These are phyloP conservation scores for Helotiales sp. DNA, from an alignment of 2,329 filamentous ascomycete genomes.

Conservation along the genomic window DNA sequence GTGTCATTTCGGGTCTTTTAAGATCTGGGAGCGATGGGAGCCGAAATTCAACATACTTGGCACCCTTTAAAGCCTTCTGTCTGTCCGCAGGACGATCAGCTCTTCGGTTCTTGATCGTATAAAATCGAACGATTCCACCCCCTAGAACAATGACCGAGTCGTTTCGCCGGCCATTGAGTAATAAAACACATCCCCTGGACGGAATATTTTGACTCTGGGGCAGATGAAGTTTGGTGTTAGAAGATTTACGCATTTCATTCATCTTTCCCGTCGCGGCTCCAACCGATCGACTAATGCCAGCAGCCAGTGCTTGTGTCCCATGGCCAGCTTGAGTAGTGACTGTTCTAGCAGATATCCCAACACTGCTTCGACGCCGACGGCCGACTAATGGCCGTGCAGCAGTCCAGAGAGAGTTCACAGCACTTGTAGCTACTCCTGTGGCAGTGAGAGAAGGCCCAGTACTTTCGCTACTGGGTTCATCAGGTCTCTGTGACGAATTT, in stretches of 20 bases:
- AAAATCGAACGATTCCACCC: conserved; percentile 69
- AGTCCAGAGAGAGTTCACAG: conserved; percentile 43
- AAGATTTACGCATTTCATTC: conserved; percentile 73
- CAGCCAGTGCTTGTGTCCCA: conserved; percentile 74
- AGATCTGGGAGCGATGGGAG: conserved; percentile 67
- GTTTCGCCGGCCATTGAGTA: conserved; percentile 66
- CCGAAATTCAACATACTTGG: conserved; percentile 60
- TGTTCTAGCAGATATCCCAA: conserved; percentile 39
- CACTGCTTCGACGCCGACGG: conserved; percentile 42
- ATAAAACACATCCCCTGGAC: conserved; percentile 64
- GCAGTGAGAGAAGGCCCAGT: conserved; percentile 54
- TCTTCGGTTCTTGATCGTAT: conserved; percentile 51
- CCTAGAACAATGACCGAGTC: conserved; percentile 69
- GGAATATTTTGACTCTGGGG: conserved; percentile 60
- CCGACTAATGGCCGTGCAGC: conserved; percentile 42
- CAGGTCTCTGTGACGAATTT: conserved; percentile 23
- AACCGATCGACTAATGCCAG: conserved; percentile 75
- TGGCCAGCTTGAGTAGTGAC: conserved; percentile 62
- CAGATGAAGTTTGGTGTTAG: conserved; percentile 75
- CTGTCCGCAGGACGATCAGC: conserved; percentile 59
- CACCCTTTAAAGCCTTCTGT: conserved; percentile 56
- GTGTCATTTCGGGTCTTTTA: conserved; percentile 58
- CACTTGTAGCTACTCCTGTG: conserved; percentile 42
- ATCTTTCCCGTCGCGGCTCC: conserved; percentile 72
- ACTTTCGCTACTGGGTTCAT: conserved; percentile 43